Conservation (phyloP, 2,329 filamentous ascomycete genomes). For the Diaporthe ampelina region DNA sequence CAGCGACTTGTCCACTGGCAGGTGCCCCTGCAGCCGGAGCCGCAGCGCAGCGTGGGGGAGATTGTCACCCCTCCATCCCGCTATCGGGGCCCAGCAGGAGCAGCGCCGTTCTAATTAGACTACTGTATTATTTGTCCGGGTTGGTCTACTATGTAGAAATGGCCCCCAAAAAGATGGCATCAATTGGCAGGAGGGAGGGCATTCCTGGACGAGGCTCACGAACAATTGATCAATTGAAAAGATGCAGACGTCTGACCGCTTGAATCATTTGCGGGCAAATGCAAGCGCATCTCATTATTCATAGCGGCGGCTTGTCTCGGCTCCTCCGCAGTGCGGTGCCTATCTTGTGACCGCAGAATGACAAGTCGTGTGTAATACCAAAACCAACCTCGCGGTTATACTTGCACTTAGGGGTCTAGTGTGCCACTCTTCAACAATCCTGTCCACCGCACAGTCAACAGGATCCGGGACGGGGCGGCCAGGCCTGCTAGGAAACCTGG, state of each 20-base stretch:
- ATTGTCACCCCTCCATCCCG: slow-evolving; percentile 39
- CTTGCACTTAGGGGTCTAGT: slow-evolving; percentile 73
- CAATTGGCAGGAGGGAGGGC: not conserved
- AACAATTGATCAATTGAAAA: slow-evolving; percentile 21
- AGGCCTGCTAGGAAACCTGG: slow-evolving; percentile 32
- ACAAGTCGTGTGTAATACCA: slow-evolving; percentile 36
- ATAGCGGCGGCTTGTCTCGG: slow-evolving; percentile 41
- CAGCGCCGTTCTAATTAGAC: not conserved
- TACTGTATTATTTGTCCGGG: not conserved
- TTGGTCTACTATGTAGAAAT: not conserved
- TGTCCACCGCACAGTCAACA: slow-evolving; percentile 28
- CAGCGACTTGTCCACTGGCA: not conserved
- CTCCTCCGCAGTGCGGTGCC: slow-evolving; percentile 15
- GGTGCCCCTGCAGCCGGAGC: slow-evolving; percentile 3
- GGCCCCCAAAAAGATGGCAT: not conserved
- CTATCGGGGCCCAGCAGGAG: slow-evolving; percentile 34
- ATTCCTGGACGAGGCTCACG: not conserved
- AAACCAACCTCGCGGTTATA: slow-evolving; percentile 53
- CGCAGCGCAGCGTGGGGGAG: slow-evolving; percentile 27
- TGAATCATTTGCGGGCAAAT: slow-evolving; percentile 19
- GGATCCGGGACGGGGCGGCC: slow-evolving; percentile 44
- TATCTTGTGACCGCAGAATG: slow-evolving; percentile 40
- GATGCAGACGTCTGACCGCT: not conserved
- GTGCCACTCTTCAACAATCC: slow-evolving; percentile 32
- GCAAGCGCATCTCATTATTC: slow-evolving; percentile 38